Conservation (phyloP, 1,284 basidiomycete species). For the Rhizoctonia solani region DNA sequence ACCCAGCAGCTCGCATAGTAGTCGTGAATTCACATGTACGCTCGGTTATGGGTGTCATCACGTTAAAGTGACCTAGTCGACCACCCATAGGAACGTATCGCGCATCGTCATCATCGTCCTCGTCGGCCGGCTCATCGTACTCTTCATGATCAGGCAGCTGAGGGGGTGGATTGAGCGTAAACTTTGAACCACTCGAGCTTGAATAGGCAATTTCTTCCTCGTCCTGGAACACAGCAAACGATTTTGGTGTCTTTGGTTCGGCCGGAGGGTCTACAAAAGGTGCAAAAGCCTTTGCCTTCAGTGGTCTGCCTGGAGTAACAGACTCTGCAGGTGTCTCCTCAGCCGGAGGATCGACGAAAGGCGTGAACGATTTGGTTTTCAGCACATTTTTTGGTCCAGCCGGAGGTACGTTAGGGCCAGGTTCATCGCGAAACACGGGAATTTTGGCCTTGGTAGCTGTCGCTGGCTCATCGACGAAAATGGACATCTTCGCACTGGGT, state of each 20-base stretch:
- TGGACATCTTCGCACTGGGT: slow-evolving; percentile 35
- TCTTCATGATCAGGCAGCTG: slow-evolving; percentile 42
- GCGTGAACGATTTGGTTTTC: slow-evolving; percentile 35
- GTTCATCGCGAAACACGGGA: slow-evolving; percentile 27
- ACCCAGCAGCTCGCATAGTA: slow-evolving; percentile 18
- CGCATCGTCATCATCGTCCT: slow-evolving; percentile 42
- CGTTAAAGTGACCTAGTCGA: slow-evolving; percentile 75
- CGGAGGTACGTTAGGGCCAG: slow-evolving; percentile 4
- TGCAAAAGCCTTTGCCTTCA: slow-evolving; percentile 16
- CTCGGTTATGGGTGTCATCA: slow-evolving; percentile 96
- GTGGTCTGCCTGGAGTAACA: slow-evolving; percentile 21
- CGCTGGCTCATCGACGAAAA: slow-evolving; percentile 43
- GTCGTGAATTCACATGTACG: slow-evolving; percentile 84
- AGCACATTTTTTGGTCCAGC: slow-evolving; percentile 23
- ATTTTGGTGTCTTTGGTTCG: slow-evolving; percentile 15
- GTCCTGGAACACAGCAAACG: slow-evolving; percentile 39
- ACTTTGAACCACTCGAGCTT: slow-evolving; percentile 12
- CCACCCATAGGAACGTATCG: slow-evolving; percentile 65
- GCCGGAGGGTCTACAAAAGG: slow-evolving; percentile 33
- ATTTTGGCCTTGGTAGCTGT: slow-evolving; percentile 29
- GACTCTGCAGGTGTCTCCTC: slow-evolving; percentile 2
- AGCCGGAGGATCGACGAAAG: slow-evolving; percentile 37
- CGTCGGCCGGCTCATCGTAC: slow-evolving; percentile 35
- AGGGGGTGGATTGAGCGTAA: slow-evolving; percentile 44
- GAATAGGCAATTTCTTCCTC: slow-evolving; percentile 43